Conservation (phyloP, 768 basidiomycete genomes). For the Scleroderma bovista region DNA sequence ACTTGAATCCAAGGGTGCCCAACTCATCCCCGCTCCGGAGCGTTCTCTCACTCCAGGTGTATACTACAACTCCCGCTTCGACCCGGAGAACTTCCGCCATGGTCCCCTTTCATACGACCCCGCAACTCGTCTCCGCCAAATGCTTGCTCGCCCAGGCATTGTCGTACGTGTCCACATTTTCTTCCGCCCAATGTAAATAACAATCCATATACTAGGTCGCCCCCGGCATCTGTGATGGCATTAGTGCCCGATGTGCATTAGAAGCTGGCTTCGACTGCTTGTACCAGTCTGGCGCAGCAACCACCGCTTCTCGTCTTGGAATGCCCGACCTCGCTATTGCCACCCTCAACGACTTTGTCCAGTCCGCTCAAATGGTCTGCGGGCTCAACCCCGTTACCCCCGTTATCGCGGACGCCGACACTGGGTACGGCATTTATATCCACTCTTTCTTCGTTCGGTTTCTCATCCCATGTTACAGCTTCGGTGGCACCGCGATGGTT, state of each 20-base stretch:
- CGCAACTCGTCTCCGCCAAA: slow-evolving; percentile 64
- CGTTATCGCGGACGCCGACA: slow-evolving; percentile 78
- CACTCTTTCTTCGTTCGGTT: slow-evolving; percentile 10
- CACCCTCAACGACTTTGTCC: slow-evolving; percentile 71
- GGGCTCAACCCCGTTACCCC: slow-evolving; percentile 58
- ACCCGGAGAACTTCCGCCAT: slow-evolving; percentile 62
- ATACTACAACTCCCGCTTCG: slow-evolving; percentile 66
- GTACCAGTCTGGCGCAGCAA: slow-evolving; percentile 79
- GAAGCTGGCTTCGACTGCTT: slow-evolving; percentile 75
- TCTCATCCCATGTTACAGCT: slow-evolving; percentile 28
- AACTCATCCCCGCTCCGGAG: slow-evolving; percentile 8
- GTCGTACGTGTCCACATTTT: slow-evolving; percentile 44
- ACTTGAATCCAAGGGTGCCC: neutral
- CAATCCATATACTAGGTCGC: slow-evolving; percentile 45
- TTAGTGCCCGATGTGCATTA: slow-evolving; percentile 72
- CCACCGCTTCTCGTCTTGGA: slow-evolving; percentile 72
- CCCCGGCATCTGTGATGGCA: slow-evolving; percentile 77
- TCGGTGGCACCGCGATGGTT: slow-evolving; percentile 71
- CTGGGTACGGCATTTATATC: slow-evolving; percentile 43
- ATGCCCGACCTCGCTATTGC: slow-evolving; percentile 78
- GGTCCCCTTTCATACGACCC: slow-evolving; percentile 66
- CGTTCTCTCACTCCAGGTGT: slow-evolving; percentile 14
- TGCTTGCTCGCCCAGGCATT: slow-evolving; percentile 68
- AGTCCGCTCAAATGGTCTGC: slow-evolving; percentile 67
- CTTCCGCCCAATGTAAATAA: neutral